Conservation (phyloP, 257 asterid species). For the Craterostigma plantagineum region DNA sequence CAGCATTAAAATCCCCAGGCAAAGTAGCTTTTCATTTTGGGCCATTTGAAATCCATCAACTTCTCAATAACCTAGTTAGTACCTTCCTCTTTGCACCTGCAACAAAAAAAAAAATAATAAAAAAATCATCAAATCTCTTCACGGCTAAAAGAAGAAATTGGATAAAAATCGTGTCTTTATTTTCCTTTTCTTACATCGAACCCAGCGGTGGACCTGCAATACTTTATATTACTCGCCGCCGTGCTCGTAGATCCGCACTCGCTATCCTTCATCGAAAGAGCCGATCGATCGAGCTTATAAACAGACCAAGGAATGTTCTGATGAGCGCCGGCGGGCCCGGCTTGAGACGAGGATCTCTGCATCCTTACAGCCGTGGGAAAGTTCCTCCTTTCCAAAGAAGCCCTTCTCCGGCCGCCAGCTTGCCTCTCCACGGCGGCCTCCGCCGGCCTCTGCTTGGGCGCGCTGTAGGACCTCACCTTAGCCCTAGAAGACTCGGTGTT, state of each 20-base stretch:
- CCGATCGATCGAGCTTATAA: slow-evolving; percentile 53
- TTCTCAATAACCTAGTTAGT: too few relatives aligned
- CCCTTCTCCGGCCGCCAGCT: slow-evolving; percentile 40
- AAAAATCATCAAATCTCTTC: too few relatives aligned
- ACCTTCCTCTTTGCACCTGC: too few relatives aligned
- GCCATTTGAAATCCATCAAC: too few relatives aligned
- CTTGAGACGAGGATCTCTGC: slow-evolving; percentile 89
- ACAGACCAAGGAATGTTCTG: slow-evolving; percentile 74
- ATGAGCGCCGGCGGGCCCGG: too few relatives aligned
- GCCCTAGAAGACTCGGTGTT: slow-evolving; percentile 84
- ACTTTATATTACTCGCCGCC: slow-evolving; percentile 40
- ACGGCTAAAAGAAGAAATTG: too few relatives aligned
- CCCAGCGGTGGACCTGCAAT: slow-evolving; percentile 68
- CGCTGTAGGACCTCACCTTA: slow-evolving; percentile 83
- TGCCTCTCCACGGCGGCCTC: slow-evolving; percentile 57
- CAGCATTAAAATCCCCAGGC: too few relatives aligned
- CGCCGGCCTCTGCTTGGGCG: slow-evolving; percentile 76
- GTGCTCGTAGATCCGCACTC: slow-evolving; percentile 83
- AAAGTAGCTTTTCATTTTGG: too few relatives aligned
- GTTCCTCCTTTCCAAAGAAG: slow-evolving; percentile 73
- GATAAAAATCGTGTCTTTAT: too few relatives aligned
- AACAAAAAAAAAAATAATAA: too few relatives aligned
- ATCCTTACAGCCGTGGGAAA: slow-evolving; percentile 73
- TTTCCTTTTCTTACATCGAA: slow-evolving; percentile 47
- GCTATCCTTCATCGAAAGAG: slow-evolving; percentile 59